Percentiles rank a stretch among this genome's conserved stretches.
Evolutionary conservation across 148 eudicot species (phyloP).

Genomic region (Camellia granthamiana): DNA sequence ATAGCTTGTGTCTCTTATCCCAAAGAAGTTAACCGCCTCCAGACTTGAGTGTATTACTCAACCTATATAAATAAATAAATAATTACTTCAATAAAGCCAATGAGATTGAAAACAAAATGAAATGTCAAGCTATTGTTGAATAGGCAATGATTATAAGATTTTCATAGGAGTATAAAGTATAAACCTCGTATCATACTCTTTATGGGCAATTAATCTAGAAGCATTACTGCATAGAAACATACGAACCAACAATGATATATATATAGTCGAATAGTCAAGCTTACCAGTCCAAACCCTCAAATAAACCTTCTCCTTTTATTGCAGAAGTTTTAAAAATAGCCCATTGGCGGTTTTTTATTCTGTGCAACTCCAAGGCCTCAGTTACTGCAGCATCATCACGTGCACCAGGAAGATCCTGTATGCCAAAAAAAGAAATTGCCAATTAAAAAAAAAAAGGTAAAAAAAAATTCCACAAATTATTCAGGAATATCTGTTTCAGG

Average conservation of each 20-base stretch:
- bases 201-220: neutral
- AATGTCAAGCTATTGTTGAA: neutral
- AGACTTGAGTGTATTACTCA: constrained; percentile 90
- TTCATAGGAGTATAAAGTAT: neutral
- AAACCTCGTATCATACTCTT: neutral
- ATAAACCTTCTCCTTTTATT: constrained; percentile 92
- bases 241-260: neutral
- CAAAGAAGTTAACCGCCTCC: constrained; percentile 50
- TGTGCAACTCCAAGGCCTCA: constrained; percentile 91
- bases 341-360: constrained; percentile 95
- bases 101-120: neutral
- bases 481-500: neutral
- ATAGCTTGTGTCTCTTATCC: constrained; percentile 1
- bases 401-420: constrained; percentile 96
- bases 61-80: constrained; percentile 40
- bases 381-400: constrained; percentile 93
- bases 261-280: neutral
- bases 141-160: neutral
- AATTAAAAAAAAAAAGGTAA: neutral
- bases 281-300: constrained; percentile 98
- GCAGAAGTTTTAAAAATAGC: constrained; percentile 95
- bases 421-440: neutral
- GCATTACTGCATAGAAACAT: neutral
- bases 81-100: neutral
- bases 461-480: neutral